phyloP scores from a whole-genome alignment of 306 rosid species.

The Lathyrus sativus region DNA sequence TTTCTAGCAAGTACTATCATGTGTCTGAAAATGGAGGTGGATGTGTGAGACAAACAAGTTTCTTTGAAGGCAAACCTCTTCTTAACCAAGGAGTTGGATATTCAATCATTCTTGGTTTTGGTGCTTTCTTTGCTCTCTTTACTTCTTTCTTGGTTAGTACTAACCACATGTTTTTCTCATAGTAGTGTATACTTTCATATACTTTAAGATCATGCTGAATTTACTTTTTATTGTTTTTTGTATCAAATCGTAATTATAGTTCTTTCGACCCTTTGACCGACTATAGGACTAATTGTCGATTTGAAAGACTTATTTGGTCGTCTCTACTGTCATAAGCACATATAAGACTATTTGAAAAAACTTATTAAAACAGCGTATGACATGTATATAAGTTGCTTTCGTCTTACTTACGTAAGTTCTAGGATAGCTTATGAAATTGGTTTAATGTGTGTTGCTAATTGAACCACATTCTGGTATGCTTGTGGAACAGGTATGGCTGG shows the following conservation, averaged over 20 bases:
- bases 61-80: constrained; percentile 80
- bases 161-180: neutral
- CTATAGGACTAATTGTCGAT: neutral
- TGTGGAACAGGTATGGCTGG: constrained; percentile 80
- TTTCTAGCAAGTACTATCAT: constrained; percentile 66
- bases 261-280: neutral
- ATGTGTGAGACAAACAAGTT: constrained; percentile 82
- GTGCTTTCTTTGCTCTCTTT: constrained; percentile 89
- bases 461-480: neutral
- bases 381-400: neutral
- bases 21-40: constrained; percentile 50
- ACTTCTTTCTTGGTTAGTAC: constrained; percentile 77
- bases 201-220: neutral
- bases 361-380: neutral
- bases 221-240: neutral
- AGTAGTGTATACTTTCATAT: neutral
- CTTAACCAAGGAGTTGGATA: constrained; percentile 85
- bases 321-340: neutral
- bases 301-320: neutral
- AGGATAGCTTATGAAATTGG: neutral
- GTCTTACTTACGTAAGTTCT: neutral
- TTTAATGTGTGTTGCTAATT: neutral
- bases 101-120: constrained; percentile 86
- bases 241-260: no score
- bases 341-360: neutral